Evolutionary conservation across 129 eudicot species (phyloP), one percentile per base, ranked within the genome.

Genomic region (Daucus carota): DNA sequence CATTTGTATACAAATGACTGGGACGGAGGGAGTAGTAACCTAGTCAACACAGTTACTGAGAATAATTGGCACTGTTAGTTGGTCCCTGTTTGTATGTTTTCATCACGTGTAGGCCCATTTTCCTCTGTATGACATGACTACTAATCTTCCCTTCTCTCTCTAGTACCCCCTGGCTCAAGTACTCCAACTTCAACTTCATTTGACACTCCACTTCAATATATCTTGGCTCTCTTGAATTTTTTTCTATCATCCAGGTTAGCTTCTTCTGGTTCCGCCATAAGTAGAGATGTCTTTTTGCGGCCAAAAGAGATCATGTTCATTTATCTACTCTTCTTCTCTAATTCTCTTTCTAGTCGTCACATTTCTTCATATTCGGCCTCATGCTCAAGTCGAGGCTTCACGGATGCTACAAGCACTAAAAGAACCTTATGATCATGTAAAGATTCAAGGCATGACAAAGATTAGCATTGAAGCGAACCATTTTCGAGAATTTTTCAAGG

Each of bases 221-320:
- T n/a, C n/a, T n/a, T n/a, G n/a, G n/a, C n/a, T n/a, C n/a, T n/a
- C n/a, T n/a, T n/a, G n/a, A n/a, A n/a, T n/a, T n/a, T n/a, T n/a
- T n/a, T n/a, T n/a, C n/a, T n/a, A n/a, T n/a, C n/a, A n/a, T n/a
- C n/a, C n/a, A 5, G 40, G 5, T 36, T 36, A 36, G 40, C 5
- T 5, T 36, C 40, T 36, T 36, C 40, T 36, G 40, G 40, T 36
- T 36, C 40, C 40, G 40, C 40, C 40, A 36, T 80, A 28, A 22
- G 76, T 82, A 85, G 84, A 57, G 85, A 91, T 88, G 95, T 87
- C 86, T 74, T 80, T 80, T 67, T 66, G 88, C 88, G 81, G 85
- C 82, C 63, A 60, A 67, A 83, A 34, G 67, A 81, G 76, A 57
- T 50, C 74, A 13, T 24, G 33, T 6, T 26, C 79, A 31, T 44